Evolutionary conservation across 2,329 filamentous ascomycete species (phyloP), one percentile per base, ranked within the genome.

Genomic region (Blumeriella jaapii): DNA sequence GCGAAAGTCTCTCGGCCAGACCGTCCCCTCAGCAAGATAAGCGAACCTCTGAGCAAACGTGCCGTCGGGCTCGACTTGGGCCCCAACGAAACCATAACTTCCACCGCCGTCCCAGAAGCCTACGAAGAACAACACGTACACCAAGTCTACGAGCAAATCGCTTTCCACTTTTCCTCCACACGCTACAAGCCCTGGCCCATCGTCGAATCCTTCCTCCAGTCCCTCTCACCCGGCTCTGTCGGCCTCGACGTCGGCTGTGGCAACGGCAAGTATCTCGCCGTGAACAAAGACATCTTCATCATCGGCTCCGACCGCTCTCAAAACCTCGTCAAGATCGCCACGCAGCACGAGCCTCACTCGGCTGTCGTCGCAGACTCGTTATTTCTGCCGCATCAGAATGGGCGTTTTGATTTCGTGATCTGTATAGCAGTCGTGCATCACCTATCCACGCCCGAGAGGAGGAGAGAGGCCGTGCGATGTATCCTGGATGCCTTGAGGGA

Each of bases 341-440:
- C 61, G 3, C 53, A 55, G 36, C 55, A 58, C 22, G 44, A 54
- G 40, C 71, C 71, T 6, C 78, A 82, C 48, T 71, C 79, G 42
- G 74, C 79, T 12, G 58, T 85, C 19, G 76, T 94, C 25, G 87
- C 87, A 22, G 89, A 96, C 57, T 80, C 77, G 31, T 68, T 96
- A 6, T 67, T 68, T n/a, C 69, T 95, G 13, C 91, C 91, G 3
- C 89, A 94, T 57, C 81, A 74, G 26, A 31, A 34, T n/a, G 49
- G 45, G 3, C 44, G 64, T 51, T 82, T 82, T 55, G 89, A 96
- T 59, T 96, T 96, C 57, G 86, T 75, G 38, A 91, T 96, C 47
- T 91, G 81, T 52, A 87, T 98, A 52, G 91, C 91, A 30, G 91
- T 96, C 8, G 67, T 96, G 19, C 91, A 96, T 61, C 91, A 98